Evolutionary conservation across 495 filamentous ascomycete genomes (phyloP).

Genomic region (Neurospora africana): DNA sequence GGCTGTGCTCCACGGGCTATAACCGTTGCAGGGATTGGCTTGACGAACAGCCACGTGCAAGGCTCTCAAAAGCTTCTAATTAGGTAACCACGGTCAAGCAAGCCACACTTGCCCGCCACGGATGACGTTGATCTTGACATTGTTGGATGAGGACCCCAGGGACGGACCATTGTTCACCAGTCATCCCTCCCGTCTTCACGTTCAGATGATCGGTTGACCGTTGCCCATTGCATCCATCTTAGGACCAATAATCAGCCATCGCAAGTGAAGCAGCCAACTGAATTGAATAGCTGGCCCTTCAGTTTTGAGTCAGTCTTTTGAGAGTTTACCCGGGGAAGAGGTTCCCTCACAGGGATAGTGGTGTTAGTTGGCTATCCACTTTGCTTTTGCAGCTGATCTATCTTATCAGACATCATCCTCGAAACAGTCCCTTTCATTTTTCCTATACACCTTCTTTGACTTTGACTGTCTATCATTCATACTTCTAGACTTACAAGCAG

Average conservation of each 20-base stretch:
- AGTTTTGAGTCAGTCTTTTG: background rate
- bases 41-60: background rate
- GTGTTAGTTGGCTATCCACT: background rate
- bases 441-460: background rate
- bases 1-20: background rate
- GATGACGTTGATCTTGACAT: constrained; percentile 23
- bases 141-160: background rate
- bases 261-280: background rate
- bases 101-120: constrained; percentile 31
- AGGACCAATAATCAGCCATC: background rate
- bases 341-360: background rate
- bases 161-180: background rate
- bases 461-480: background rate
- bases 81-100: background rate
- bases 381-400: background rate
- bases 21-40: background rate
- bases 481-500: background rate
- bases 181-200: background rate
- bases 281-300: background rate
- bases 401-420: background rate
- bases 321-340: background rate
- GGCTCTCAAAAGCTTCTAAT: background rate
- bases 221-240: background rate
- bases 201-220: background rate
- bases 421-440: background rate